Base-by-base conservation (phyloP, 1,284 basidiomycete genomes). In the Cryptococcus sp. region DNA sequence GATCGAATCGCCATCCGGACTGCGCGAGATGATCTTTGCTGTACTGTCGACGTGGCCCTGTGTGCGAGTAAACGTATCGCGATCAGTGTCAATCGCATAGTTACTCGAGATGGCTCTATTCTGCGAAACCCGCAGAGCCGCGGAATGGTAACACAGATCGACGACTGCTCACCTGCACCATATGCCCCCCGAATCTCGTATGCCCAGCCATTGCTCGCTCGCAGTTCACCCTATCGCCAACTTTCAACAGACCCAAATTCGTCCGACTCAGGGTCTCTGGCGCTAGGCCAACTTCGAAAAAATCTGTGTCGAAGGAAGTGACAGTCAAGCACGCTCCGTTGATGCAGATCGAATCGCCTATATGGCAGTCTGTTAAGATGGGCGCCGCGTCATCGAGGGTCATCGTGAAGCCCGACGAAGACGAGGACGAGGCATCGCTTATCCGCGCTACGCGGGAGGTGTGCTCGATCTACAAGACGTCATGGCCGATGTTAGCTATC, bases 161-260 rank as follows among this genome's bases (percentile, higher is more conserved):
- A 25, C 25, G 25, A 25, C 25, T 13, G 68, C 83, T 58, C 67
- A 90, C 92, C 85, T 98, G 95, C 6, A 99, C 96, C 75, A 97
- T 94, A 76, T 99, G 95, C 6, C 95, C 95, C 27, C 95, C 95
- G 72, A 99, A 97, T 47, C 95, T 84, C 11, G 87, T 87, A 79
- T 95, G 90, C 1, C 89, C 88, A 16, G 87, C 87, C 92, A 99
- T 94, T 3, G 95, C 95, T 49, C 95, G 86, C 81, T 99, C 95
- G 52, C 95, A 84, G 78, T 99, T 98, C 54, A 98, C 86, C 65
- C 86, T 83, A 68, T 91, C 88, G 5, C 91, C 91, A 8, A 88
- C 86, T 64, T 84, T 84, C 60, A 91, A 82, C 67, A 90, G 71
- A 90, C 92, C 93, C 50, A 99, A 82, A 81, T 98, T 91, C 15